Base-by-base conservation (phyloP, 371 early-diverging fungal genomes). In the Lichtheimia ornata region DNA sequence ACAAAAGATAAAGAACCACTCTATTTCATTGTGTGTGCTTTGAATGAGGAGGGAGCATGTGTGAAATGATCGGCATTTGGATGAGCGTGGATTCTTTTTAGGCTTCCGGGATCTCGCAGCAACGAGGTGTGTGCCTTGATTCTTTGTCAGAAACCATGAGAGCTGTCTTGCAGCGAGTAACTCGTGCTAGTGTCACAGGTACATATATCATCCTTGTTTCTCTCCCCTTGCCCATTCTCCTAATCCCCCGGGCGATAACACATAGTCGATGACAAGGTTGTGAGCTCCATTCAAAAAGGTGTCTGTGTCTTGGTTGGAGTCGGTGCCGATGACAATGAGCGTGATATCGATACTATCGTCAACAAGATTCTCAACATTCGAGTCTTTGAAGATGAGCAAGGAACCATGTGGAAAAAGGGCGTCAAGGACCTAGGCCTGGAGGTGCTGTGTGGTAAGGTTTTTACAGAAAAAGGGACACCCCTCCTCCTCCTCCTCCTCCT, bases 281-380 rank as follows among this genome's bases (percentile, higher is more conserved):
- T 94, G 18, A 81, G 91, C 5, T 76, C 83, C 42, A 94, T 94
- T 54, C 81, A 81, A 42, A 76, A 81, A 45, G 94, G 94, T 2
- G 59, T 94, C 9, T 91, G 91, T 56, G 84, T 94, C 4, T 73
- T 94, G 14, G 73, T 93, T 6, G 94, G 94, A 3, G 85, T 94
- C 55, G 83, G 81, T 35, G 69, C 77, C 13, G 85, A 88, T 52
- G 94, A 94, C 62, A 88, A 86, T 0, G 68, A 74, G 6, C 85
- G 88, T 18, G 94, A 94, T 66, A 64, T 92, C 49, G 91, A 91
- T 25, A 86, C 81, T 64, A 86, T 91, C 83, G 72, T 86, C 25
- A 71, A 79, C 30, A 94, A 93, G 70, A 77, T 94, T 25, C 79
- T 94, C 5, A 85, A 82, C 51, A 70, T 92, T 15, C 82, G 90